Base-by-base conservation (phyloP, 2,329 filamentous ascomycete genomes). In the Neoarthrinium moseri region DNA sequence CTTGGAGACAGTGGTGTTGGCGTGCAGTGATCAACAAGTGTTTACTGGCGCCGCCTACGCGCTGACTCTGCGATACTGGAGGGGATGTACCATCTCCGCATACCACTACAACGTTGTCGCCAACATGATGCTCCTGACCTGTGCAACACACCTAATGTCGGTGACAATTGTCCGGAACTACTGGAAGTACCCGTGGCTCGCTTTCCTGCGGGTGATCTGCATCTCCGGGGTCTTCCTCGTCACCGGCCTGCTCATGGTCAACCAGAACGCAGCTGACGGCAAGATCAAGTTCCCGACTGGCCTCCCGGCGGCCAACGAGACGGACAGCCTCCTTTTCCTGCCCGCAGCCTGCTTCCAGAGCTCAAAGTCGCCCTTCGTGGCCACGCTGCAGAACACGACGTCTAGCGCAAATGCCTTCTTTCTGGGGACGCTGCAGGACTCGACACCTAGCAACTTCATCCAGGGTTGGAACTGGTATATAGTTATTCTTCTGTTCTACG, bases 71-170 rank as follows among this genome's bases (percentile, higher is more conserved):
- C 58, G 59, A 10, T 67, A 65, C 43, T 59, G 53, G 46, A 48
- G 45, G 37, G 63, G 60, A 13, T 68, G 64, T 51, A 53, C 56
- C 27, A 52, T 67, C 38, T 60, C 60, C 26, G 59, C 63, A 3
- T 67, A 68, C 46, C 66, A 69, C 49, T 68, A 69, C 53, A 64
- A 67, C 38, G 54, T 68, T 32, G 56, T 67, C 1, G 56, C 58
- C 11, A 67, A 66, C 48, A 62, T 66, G 52, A 51, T 69, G 48
- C 53, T 67, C 4, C 51, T 68, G 7, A 65, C 60, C 12, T 67
- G 64, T 41, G 65, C 63, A 12, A 68, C 65, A 1, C 65, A 68
- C 42, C 52, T 69, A 5, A 52, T 66, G 53, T 57, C 63, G 15
- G 54, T 67, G 10, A 63, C 60, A 13, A 56, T 66, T 27, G 57